Base-by-base conservation (phyloP, 768 basidiomycete genomes). In the Cubamyces lactineus region DNA sequence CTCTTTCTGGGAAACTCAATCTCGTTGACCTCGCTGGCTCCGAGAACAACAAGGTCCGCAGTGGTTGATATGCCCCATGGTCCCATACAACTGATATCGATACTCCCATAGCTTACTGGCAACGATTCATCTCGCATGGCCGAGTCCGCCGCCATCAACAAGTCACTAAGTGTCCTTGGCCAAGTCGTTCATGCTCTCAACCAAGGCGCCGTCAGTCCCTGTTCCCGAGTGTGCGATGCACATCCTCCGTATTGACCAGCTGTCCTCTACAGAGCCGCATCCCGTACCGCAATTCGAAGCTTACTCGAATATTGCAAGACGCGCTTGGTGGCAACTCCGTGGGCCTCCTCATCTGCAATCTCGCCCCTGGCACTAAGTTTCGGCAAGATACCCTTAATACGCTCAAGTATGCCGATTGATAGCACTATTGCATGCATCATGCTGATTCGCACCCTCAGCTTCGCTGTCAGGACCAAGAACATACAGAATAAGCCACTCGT, bases 11-110 rank as follows among this genome's bases (percentile, higher is more conserved):
- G 11, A 92, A 89, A 72, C 87, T 94, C 57, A 92, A 92, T 65
- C 82, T 95, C 9, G 91, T 94, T 12, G 94, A 96, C 75, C 82
- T 96, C 26, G 94, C 94, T 17, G 94, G 94, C 26, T 93, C 91
- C 0, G 94, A 96, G 76, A 94, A 94, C 69, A 95, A 94, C 73
- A 95, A 92, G 75, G 86, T 86, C 40, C 17, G 72, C 65, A 4
- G 9, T 5, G 1, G n/a, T 4, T 5, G n/a, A 53, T 21, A n/a
- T n/a, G 46, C 21, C 12, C 5, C 5, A 13, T 47, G 7, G 5
- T 13, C 13, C 19, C 23, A 24, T 19, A 4, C 28, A 23, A 15
- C 7, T 28, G 21, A 16, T 11, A n/a, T 39, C 12, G 12, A 39
- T 26, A 19, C 39, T 15, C 6, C 64, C 9, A 11, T 34, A 87